phyloP scores from a whole-genome alignment of 2,329 filamentous ascomycete species.

The Trichophaea hybrida region DNA sequence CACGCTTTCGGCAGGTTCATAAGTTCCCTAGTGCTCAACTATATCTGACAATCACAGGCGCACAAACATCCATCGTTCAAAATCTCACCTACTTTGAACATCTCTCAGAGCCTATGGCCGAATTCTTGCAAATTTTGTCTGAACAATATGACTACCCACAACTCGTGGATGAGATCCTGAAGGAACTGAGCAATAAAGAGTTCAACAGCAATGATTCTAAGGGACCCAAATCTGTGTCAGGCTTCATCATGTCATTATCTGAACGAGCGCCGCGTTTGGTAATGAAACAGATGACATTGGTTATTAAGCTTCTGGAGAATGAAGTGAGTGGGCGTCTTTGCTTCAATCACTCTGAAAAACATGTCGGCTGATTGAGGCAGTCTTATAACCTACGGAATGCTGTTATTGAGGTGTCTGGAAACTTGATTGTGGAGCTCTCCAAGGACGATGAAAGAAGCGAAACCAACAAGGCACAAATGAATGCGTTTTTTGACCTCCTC shows the following conservation, averaged over 20 bases:
- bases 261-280: constrained; percentile 82
- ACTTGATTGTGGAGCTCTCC: constrained; percentile 80
- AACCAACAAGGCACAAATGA: constrained; percentile 86
- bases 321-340: constrained; percentile 42
- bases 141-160: constrained; percentile 98
- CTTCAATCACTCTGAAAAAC: background rate
- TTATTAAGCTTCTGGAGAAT: constrained; percentile 89
- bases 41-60: constrained; percentile 43
- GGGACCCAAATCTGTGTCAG: constrained; percentile 89
- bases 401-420: constrained; percentile 92
- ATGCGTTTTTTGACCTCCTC: constrained; percentile 90
- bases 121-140: constrained; percentile 87
- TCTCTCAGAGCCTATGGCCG: constrained; percentile 96
- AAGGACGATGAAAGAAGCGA: constrained; percentile 73
- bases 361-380: constrained; percentile 31
- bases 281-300: constrained; percentile 91
- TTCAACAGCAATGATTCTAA: constrained; percentile 94
- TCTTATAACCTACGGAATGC: constrained; percentile 89
- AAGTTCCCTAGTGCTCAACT: background rate
- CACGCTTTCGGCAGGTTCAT: constrained; percentile 67
- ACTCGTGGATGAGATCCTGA: constrained; percentile 79
- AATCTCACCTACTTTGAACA: constrained; percentile 98
- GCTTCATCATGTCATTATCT: constrained; percentile 84
- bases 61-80: constrained; percentile 95
- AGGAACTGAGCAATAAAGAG: constrained; percentile 88